Base-by-base conservation (phyloP, 1,284 basidiomycete genomes). In the Albatrellus sp. region DNA sequence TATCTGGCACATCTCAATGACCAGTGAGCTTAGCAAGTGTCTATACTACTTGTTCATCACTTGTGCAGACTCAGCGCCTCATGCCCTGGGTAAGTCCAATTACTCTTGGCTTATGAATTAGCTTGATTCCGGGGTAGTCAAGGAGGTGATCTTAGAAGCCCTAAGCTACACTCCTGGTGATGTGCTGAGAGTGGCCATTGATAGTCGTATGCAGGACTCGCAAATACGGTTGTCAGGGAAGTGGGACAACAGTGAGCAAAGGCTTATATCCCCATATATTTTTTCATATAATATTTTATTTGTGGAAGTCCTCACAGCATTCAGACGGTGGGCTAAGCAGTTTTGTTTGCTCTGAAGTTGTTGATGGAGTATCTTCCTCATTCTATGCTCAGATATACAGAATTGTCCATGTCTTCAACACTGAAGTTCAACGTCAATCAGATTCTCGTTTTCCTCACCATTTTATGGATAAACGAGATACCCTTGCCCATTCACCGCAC, bases 81-180 rank as follows among this genome's bases (percentile, higher is more conserved):
- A 37, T 28, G 17, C 19, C 6, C 16, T 13, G 40, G 43, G 29
- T 39, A 14, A 40, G 12, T 24, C 42, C 9, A 37, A 40, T 1
- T 37, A 35, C 42, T 24, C 17, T 29, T 16, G 5, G 5, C 12
- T 17, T 12, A 24, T 5, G 16, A 28, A 32, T 16, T 17, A 14
- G 6, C n/a, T 10, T 10, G 16, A 16, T 30, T 19, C 24, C 24
- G 24, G 7, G 7, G 33, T 44, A 75, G 74, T 63, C 30, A 67
- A 61, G 43, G 66, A 67, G 29, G 42, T 61, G 2, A 54, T 73
- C 16, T 47, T 76, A 11, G 69, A 70, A 51, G 59, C 48, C 3
- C 47, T 69, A 13, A 52, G 54, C 16, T 48, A 45, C 10, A 50
- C 56, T 42, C 41, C 17, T 11, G 41, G 38, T 5, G 50, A 41